A percentile compares a stretch with the other conserved stretches of the same genome.
Evolutionary conservation across 768 basidiomycete species (phyloP).

Genomic region (Podaxis sp.): DNA sequence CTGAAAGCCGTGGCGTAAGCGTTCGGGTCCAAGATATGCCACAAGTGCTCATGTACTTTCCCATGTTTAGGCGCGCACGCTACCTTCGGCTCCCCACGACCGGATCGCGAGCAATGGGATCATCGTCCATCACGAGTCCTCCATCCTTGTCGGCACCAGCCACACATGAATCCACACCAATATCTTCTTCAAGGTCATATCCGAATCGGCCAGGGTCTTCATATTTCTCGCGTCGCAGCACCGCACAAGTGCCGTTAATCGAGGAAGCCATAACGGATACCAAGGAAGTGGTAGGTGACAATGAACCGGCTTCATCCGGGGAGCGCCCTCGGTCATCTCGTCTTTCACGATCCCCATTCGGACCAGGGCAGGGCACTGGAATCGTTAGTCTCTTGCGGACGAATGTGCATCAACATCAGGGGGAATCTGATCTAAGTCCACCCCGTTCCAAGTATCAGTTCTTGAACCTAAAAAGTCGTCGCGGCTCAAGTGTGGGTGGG

Average conservation of each 20-base stretch:
- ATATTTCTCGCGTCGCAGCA: constrained; percentile 19
- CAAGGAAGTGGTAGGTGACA: not conserved
- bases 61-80: constrained; percentile 63
- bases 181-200: constrained; percentile 1
- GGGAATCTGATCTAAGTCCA: constrained; percentile 24
- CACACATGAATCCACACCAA: not conserved
- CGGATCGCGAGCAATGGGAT: constrained; percentile 38
- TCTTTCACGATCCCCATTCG: constrained; percentile 15
- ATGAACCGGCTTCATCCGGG: not conserved
- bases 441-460: constrained; percentile 26
- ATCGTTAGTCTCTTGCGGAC: constrained; percentile 24
- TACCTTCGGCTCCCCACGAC: constrained; percentile 73
- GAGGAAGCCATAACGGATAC: not conserved
- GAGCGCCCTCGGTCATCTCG: constrained; percentile 13
- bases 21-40: constrained; percentile 5
- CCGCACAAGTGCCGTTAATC: not conserved
- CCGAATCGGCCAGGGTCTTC: constrained; percentile 15
- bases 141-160: constrained; percentile 16
- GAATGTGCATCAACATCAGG: constrained; percentile 34
- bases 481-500: constrained; percentile 2
- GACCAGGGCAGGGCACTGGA: constrained; percentile 13
- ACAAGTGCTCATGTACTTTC: constrained; percentile 2
- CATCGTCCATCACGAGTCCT: constrained; percentile 23
- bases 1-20: constrained; percentile 85
- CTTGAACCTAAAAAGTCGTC: not conserved